Conservation (phyloP, 192 early-diverging fungal species). For the Backusella australiensis region DNA sequence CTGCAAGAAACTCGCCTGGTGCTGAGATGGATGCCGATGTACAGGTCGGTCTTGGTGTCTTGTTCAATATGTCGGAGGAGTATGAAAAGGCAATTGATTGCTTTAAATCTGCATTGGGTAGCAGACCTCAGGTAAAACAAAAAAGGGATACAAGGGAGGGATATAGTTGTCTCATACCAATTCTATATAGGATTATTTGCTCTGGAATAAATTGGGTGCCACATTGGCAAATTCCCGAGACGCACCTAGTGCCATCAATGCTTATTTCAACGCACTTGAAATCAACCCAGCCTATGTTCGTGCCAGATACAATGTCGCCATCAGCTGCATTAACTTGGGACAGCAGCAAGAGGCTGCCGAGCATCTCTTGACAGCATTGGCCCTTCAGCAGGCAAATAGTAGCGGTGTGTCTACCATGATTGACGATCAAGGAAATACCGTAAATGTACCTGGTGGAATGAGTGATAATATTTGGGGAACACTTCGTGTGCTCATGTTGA, state of each 20-base stretch:
- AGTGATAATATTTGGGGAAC: slow-evolving; percentile 81
- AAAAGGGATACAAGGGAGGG: background rate
- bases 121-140: slow-evolving; percentile 57
- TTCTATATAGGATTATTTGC: slow-evolving; percentile 70
- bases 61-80: slow-evolving; percentile 91
- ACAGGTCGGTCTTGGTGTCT: slow-evolving; percentile 91
- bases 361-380: slow-evolving; percentile 86
- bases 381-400: slow-evolving; percentile 59
- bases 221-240: slow-evolving; percentile 88
- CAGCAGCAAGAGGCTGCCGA: slow-evolving; percentile 91
- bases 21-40: slow-evolving; percentile 88
- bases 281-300: slow-evolving; percentile 95
- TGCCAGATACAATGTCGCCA: slow-evolving; percentile 94
- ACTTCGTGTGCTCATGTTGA: slow-evolving; percentile 62
- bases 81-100: slow-evolving; percentile 98
- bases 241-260: slow-evolving; percentile 81
- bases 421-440: slow-evolving; percentile 14
- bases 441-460: slow-evolving; percentile 49
- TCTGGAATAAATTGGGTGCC: slow-evolving; percentile 98
- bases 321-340: slow-evolving; percentile 90
- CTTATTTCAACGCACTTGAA: slow-evolving; percentile 92
- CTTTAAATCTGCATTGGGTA: slow-evolving; percentile 87
- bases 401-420: background rate
- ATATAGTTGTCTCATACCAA: background rate
- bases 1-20: slow-evolving; percentile 60